Percentiles rank a stretch among this genome's conserved stretches.
These are phyloP conservation scores for Cyclostephanos invisitatus DNA, from an alignment of 108 stramenopile species.

Conservation along the genomic window DNA sequence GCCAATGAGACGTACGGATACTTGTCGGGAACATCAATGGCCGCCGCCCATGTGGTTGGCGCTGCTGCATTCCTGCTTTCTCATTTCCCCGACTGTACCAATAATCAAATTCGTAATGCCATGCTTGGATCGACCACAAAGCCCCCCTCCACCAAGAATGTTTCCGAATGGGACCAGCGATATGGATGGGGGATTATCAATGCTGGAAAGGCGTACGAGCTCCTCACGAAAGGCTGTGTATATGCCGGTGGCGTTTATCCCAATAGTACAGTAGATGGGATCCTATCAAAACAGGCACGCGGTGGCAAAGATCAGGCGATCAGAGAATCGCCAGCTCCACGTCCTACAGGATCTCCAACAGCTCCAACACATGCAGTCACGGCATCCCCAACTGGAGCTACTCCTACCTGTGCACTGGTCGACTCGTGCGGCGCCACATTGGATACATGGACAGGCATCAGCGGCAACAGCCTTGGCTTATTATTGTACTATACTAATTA, in stretches of 20 bases:
- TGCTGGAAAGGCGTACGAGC: conserved; percentile 5
- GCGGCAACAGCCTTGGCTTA: no score
- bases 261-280: background rate
- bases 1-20: conserved; percentile 6
- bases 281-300: background rate
- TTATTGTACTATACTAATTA: no score
- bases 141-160: background rate
- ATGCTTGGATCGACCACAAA: background rate
- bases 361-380: no score
- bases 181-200: conserved; percentile 4
- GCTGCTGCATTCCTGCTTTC: conserved; percentile 63
- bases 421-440: no score
- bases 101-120: conserved; percentile 55
- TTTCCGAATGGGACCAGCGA: background rate
- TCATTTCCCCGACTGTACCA: conserved; percentile 51
- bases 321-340: no score
- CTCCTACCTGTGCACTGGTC: no score
- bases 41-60: conserved; percentile 72
- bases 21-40: conserved; percentile 55
- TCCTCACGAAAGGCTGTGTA: background rate
- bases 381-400: no score
- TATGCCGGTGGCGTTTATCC: background rate
- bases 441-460: no score
- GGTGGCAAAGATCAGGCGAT: background rate
- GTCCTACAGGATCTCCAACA: no score